These are phyloP conservation scores for Venturia effusa DNA, from an alignment of 2,329 filamentous ascomycete species.

Conservation along the genomic window DNA sequence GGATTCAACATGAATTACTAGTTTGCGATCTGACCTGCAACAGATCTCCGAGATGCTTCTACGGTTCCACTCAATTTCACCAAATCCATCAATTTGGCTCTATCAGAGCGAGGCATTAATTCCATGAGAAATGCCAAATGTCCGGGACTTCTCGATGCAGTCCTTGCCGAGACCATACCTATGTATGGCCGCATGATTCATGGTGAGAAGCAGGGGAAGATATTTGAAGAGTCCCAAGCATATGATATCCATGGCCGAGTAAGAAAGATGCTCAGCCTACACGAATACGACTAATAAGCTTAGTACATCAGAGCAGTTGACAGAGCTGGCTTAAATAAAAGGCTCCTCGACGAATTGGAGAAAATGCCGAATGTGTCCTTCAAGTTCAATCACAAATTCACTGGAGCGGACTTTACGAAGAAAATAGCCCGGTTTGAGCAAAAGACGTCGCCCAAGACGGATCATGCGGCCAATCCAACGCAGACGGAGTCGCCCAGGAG, in stretches of 20 bases:
- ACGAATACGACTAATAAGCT: background rate
- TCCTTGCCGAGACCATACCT: slow-evolving; percentile 71
- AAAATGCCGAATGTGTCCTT: slow-evolving; percentile 79
- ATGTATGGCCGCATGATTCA: slow-evolving; percentile 98
- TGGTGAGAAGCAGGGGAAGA: slow-evolving; percentile 51
- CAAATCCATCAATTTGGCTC: slow-evolving; percentile 93
- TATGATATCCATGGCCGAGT: slow-evolving; percentile 87
- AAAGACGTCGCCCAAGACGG: slow-evolving; percentile 18
- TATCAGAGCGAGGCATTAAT: slow-evolving; percentile 89
- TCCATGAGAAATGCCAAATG: slow-evolving; percentile 64
- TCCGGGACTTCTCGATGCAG: slow-evolving; percentile 56
- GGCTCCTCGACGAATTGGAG: slow-evolving; percentile 73
- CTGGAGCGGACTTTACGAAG: slow-evolving; percentile 70
- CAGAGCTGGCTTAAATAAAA: slow-evolving; percentile 69
- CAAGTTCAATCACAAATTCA: slow-evolving; percentile 88
- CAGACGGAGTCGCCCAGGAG: slow-evolving; percentile 30
- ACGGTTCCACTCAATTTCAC: slow-evolving; percentile 89
- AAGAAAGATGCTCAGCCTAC: slow-evolving; percentile 21
- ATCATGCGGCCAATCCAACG: slow-evolving; percentile 14
- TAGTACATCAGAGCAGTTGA: slow-evolving; percentile 81
- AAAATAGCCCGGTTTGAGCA: slow-evolving; percentile 82
- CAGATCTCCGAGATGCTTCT: slow-evolving; percentile 76
- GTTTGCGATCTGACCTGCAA: slow-evolving; percentile 12
- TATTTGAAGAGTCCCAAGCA: slow-evolving; percentile 70
- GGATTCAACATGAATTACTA: background rate